Percentiles rank a stretch among this genome's conserved stretches.
Conservation (phyloP, 164 flowering plant genomes). For the Chloranthus sessilifolius region DNA sequence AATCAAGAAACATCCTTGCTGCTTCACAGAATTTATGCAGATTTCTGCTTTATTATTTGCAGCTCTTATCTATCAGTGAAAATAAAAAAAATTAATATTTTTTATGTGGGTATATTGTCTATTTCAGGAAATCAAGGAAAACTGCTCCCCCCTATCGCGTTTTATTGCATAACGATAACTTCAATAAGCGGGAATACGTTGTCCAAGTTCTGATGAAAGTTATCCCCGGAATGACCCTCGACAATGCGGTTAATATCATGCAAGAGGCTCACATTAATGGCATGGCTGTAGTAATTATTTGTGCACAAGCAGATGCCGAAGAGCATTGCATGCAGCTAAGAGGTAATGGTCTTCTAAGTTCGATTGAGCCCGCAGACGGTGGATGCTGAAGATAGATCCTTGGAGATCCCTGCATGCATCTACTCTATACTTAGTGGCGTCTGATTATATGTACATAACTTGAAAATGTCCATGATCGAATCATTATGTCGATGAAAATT, state of each 20-base stretch:
- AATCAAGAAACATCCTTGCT: too few species aligned
- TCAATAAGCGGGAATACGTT: conserved; percentile 87
- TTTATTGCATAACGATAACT: conserved; percentile 81
- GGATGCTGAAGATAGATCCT: conserved; percentile 44
- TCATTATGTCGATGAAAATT: too few species aligned
- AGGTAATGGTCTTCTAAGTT: conserved; percentile 87
- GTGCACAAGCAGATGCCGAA: conserved; percentile 91
- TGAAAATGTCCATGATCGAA: conserved; percentile 13
- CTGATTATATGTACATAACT: conserved; percentile 19
- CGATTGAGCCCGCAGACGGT: conserved; percentile 85
- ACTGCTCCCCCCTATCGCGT: conserved; percentile 87
- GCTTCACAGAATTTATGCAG: too few species aligned
- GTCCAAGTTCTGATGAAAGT: conserved; percentile 97
- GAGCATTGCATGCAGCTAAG: conserved; percentile 89
- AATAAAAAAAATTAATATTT: too few species aligned
- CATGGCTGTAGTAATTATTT: conserved; percentile 77
- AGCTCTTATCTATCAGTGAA: too few species aligned
- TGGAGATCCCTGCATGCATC: neutral
- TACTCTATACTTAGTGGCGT: conserved; percentile 1
- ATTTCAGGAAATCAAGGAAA: conserved; percentile 81
- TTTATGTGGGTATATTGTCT: too few species aligned
- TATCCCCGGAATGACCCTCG: conserved; percentile 92
- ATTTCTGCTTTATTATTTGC: too few species aligned
- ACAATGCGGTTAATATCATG: conserved; percentile 92
- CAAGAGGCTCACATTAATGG: conserved; percentile 94